Evolutionary conservation across 2,329 filamentous ascomycete genomes (phyloP).

Genomic region (Pyricularia sp.): DNA sequence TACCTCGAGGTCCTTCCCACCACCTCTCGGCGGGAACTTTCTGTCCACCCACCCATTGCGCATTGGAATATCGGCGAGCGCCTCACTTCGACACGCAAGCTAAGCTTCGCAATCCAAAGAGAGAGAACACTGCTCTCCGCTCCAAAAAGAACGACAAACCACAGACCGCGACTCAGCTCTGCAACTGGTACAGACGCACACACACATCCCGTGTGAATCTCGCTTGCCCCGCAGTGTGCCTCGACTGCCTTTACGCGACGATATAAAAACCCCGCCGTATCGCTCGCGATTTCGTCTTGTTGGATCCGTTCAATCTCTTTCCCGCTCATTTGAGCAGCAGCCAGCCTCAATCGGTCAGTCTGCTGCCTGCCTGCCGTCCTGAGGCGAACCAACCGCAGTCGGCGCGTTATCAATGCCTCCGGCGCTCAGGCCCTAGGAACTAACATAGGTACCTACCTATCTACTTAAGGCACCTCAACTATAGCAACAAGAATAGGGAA

Average conservation of each 20-base stretch:
- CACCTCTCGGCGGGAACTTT: neutral
- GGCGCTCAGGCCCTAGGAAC: neutral
- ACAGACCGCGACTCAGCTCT: neutral
- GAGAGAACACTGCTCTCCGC: neutral
- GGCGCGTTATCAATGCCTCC: neutral
- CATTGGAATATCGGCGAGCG: neutral
- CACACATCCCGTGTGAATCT: neutral
- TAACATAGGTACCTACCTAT: neutral
- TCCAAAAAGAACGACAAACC: neutral
- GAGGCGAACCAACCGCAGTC: neutral
- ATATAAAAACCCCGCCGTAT: neutral
- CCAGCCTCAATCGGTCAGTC: neutral
- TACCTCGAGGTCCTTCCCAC: neutral
- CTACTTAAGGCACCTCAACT: neutral
- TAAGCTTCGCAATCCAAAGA: neutral
- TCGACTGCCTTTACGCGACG: neutral
- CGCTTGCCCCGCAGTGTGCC: neutral
- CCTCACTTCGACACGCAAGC: neutral
- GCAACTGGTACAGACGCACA: neutral
- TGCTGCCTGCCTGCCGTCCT: neutral
- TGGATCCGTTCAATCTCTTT: neutral
- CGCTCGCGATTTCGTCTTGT: neutral
- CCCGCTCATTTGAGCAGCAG: neutral
- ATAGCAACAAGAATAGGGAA: neutral
- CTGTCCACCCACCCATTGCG: neutral